These are phyloP conservation scores for Paramecium tetraurelia DNA, from an alignment of 73 alveolate species.

Conservation along the genomic window DNA sequence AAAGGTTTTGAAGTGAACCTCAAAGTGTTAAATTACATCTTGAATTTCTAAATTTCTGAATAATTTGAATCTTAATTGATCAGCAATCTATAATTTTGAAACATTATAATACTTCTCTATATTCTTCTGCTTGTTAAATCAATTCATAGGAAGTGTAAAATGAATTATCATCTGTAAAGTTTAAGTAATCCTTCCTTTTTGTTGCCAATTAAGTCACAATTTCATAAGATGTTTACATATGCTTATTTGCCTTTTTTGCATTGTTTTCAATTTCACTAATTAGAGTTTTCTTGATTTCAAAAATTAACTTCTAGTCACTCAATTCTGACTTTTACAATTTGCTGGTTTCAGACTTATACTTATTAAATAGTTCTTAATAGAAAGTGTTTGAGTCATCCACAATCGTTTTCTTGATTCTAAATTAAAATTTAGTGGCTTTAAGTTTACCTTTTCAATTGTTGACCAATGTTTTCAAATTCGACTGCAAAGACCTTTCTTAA, in stretches of 20 bases:
- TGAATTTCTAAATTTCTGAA: background rate
- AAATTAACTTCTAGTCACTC: background rate
- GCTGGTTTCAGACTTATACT: background rate
- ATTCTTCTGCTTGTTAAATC: slow-evolving; percentile 27
- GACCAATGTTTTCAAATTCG: background rate
- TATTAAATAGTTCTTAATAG: background rate
- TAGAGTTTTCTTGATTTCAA: slow-evolving; percentile 2
- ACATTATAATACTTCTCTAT: slow-evolving; percentile 26
- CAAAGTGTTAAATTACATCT: slow-evolving; percentile 24
- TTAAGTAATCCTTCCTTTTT: background rate
- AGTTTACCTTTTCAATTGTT: background rate
- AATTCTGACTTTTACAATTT: slow-evolving; percentile 3
- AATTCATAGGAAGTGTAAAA: background rate
- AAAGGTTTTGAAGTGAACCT: background rate
- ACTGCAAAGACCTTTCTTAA: background rate
- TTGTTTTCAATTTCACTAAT: slow-evolving; percentile 40
- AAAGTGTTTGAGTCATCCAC: background rate
- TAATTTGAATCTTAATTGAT: slow-evolving; percentile 2
- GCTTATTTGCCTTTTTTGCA: background rate
- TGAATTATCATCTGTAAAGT: background rate
- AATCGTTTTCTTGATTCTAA: background rate
- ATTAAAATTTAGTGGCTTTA: background rate
- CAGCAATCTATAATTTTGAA: slow-evolving; percentile 18
- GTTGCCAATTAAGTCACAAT: background rate
- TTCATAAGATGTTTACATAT: background rate